These are phyloP conservation scores for Podospora comata DNA, from an alignment of 495 filamentous ascomycete species.

Conservation along the genomic window DNA sequence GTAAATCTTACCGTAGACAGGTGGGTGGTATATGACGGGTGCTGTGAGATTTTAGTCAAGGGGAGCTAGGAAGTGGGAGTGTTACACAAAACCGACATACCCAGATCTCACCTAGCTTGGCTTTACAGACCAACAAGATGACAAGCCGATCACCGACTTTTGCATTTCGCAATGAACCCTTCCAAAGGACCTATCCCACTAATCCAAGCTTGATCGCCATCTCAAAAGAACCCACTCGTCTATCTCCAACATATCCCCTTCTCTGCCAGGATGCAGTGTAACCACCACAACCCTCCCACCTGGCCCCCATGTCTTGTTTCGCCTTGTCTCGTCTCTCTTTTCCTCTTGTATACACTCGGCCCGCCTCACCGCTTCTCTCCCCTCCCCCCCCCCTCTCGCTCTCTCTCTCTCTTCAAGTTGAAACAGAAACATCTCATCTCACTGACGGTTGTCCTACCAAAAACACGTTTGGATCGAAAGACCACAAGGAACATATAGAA, in stretches of 20 bases:
- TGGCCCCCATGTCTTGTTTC: neutral
- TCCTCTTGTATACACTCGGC: neutral
- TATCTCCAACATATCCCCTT: neutral
- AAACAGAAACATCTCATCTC: neutral
- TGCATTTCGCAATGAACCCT: neutral
- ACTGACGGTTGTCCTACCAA: neutral
- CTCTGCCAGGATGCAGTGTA: neutral
- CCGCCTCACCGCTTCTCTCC: conserved; percentile 5
- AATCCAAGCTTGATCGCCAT: neutral
- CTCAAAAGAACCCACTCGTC: neutral
- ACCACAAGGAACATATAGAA: neutral
- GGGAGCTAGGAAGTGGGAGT: neutral
- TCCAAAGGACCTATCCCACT: neutral
- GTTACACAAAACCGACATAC: neutral
- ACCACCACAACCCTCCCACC: neutral
- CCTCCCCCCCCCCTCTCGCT: too few relatives aligned
- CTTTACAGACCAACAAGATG: neutral
- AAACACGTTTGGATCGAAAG: neutral
- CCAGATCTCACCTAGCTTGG: neutral
- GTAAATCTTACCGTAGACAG: neutral
- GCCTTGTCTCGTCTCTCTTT: conserved; percentile 1
- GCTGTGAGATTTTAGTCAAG: neutral
- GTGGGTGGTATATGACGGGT: neutral
- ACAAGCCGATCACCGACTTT: neutral
- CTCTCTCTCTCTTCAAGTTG: neutral